Conservation (phyloP, 2,329 filamentous ascomycete species). For the Nemania diffusa region DNA sequence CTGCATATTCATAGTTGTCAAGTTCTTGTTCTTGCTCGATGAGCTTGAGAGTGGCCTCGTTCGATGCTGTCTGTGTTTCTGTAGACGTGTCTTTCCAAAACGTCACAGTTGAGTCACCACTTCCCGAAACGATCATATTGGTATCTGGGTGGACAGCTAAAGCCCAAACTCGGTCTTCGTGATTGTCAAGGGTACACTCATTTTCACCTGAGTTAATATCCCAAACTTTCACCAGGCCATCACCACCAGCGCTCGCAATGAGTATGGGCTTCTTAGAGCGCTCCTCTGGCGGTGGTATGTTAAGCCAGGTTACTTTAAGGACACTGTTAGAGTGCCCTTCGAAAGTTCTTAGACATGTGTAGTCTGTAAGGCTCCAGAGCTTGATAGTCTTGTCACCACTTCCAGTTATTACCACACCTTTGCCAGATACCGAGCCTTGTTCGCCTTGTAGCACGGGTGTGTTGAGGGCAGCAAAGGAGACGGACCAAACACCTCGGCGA, state of each 20-base stretch:
- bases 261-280: conserved; percentile 70
- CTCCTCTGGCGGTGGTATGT: conserved; percentile 60
- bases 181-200: conserved; percentile 93
- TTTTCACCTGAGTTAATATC: conserved; percentile 85
- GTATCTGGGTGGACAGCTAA: conserved; percentile 76
- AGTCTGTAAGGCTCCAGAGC: conserved; percentile 92
- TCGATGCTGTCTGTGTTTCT: conserved; percentile 78
- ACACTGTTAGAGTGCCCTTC: conserved; percentile 97
- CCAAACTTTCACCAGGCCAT: conserved; percentile 97
- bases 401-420: conserved; percentile 87
- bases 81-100: conserved; percentile 96
- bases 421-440: conserved; percentile 76
- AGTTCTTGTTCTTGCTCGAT: conserved; percentile 95
- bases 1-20: conserved; percentile 88
- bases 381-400: conserved; percentile 97
- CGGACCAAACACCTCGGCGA: conserved; percentile 94
- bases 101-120: conserved; percentile 89
- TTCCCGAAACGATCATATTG: conserved; percentile 86
- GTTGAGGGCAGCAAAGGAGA: conserved; percentile 84
- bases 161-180: conserved; percentile 95
- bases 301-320: conserved; percentile 91
- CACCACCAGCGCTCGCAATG: conserved; percentile 88
- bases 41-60: conserved; percentile 77
- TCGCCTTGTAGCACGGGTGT: conserved; percentile 79
- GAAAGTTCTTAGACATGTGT: conserved; percentile 91